These are phyloP conservation scores for Camellia sinensis DNA, from an alignment of 148 eudicot species.

Conservation along the genomic window DNA sequence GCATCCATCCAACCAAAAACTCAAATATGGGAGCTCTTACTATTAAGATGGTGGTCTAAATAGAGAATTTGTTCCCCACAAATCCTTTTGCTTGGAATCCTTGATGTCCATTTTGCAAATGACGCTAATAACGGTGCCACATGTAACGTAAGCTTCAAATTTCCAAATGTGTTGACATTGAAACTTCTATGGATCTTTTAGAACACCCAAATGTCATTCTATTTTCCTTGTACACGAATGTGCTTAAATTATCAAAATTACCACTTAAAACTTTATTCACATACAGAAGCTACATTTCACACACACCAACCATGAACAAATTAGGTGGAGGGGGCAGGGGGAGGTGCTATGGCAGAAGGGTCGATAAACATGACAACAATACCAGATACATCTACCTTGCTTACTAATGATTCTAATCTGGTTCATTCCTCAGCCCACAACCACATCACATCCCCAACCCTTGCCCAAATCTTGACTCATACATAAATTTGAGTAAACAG, in stretches of 20 bases:
- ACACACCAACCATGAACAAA: too few relatives aligned
- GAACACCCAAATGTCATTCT: background rate
- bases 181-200: background rate
- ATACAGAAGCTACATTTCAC: background rate
- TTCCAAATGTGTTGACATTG: background rate
- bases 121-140: too few relatives aligned
- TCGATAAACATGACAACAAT: background rate
- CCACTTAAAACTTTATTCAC: background rate
- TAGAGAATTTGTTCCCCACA: too few relatives aligned
- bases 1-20: background rate
- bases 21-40: too few relatives aligned
- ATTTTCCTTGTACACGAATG: background rate
- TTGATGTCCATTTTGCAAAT: too few relatives aligned
- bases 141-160: background rate
- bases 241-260: background rate
- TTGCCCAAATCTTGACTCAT: too few relatives aligned
- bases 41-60: too few relatives aligned
- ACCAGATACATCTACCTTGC: background rate
- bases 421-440: too few relatives aligned
- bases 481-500: too few relatives aligned
- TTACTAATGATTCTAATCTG: background rate
- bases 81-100: too few relatives aligned
- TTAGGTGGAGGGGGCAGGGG: too few relatives aligned
- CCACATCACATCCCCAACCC: too few relatives aligned
- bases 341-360: background rate